phyloP scores from a whole-genome alignment of 179 eudicot genomes.

The Beta macrorhiza region DNA sequence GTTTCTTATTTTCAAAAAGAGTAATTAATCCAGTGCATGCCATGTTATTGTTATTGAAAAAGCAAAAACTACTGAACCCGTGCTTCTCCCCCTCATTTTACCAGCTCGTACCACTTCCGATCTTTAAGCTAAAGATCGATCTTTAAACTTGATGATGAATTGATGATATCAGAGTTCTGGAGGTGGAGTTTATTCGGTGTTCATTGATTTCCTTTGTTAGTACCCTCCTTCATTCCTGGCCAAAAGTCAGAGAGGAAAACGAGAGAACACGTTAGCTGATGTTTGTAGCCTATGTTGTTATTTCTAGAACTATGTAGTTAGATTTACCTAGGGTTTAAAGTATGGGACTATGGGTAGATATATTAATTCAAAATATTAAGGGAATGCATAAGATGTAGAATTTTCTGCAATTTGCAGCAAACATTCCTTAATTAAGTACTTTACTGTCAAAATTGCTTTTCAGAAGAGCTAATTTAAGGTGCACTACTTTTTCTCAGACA shows the following conservation, averaged over 20 bases:
- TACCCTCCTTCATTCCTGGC: not conserved
- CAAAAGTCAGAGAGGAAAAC: not conserved
- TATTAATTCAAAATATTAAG: conserved; percentile 26
- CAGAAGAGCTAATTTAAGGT: conserved; percentile 15
- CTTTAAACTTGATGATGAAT: not conserved
- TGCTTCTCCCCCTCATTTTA: conserved; percentile 37
- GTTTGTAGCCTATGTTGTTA: conserved; percentile 29
- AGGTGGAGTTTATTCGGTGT: conserved; percentile 18
- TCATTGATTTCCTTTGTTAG: conserved; percentile 25
- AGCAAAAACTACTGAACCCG: conserved; percentile 44
- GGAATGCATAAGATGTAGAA: conserved; percentile 24
- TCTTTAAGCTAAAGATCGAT: conserved; percentile 17
- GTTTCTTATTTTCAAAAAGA: no score
- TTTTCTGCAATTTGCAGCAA: conserved; percentile 27
- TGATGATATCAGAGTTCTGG: conserved; percentile 8
- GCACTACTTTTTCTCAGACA: conserved; percentile 23
- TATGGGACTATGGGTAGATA: conserved; percentile 20
- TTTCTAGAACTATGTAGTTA: conserved; percentile 24
- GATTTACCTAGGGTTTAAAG: conserved; percentile 29
- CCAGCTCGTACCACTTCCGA: conserved; percentile 35
- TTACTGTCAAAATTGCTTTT: conserved; percentile 19
- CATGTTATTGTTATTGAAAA: conserved; percentile 14
- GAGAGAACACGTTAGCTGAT: not conserved
- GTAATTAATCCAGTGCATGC: no score
- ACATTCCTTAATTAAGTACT: conserved; percentile 10